Evolutionary conservation across 73 alveolate species (phyloP), one percentile per base, ranked within the genome.

Genomic region (Halteria grandinella): DNA sequence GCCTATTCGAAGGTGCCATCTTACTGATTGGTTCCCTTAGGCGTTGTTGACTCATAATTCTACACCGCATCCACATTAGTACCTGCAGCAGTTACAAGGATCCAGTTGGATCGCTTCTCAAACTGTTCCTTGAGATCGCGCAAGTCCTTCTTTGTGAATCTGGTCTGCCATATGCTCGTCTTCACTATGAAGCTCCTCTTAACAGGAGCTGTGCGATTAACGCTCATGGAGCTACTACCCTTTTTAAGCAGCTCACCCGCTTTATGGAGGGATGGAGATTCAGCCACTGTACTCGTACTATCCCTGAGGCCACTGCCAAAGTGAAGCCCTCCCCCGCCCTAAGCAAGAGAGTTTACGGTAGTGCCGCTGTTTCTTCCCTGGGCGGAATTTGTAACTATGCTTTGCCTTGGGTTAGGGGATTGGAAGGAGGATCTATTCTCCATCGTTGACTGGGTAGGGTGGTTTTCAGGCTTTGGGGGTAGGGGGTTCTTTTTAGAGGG

Each of bases 21-120:
- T 10, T 10, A 10, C 15, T 10, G 15, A 39, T 24, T 66, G 7
- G 10, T 11, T 5, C 47, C 80, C 15, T n/a, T n/a, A n/a, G n/a
- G n/a, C n/a, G n/a, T n/a, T n/a, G n/a, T n/a, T n/a, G n/a, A n/a
- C n/a, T n/a, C n/a, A n/a, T n/a, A n/a, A n/a, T n/a, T n/a, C n/a
- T n/a, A n/a, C n/a, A n/a, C n/a, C n/a, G n/a, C n/a, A n/a, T 66
- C 50, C 1, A 66, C 1, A 25, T 21, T 44, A 23, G 43, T 36
- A 1, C 80, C 80, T 2, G 15, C n/a, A 18, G 28, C 49, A 45
- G 43, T 32, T 23, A 66, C 80, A 20, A 66, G 23, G 2, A 66
- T 66, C 80, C 80, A 66, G 17, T 66, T 41, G 5, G 87, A 55
- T 12, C 45, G 15, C 47, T 75, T 58, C 31, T 75, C 70, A 36